A percentile compares a stretch with the other conserved stretches of the same genome.
Evolutionary conservation across 345 rosid genomes (phyloP).

Genomic region (Turritis glabra): DNA sequence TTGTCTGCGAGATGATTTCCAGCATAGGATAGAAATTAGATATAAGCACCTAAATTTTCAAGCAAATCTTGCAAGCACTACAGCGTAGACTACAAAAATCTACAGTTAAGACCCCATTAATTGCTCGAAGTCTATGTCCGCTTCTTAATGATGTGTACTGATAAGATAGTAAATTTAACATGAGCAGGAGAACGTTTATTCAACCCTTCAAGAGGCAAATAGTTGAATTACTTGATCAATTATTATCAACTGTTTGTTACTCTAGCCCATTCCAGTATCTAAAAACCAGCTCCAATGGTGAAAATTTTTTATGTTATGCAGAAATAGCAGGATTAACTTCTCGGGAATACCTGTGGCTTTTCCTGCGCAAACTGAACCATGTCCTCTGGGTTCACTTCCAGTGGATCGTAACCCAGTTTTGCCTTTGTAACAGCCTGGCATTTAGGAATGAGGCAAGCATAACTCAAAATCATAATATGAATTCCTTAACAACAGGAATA

Average conservation of each 20-base stretch:
- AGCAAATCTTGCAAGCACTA: conserved; percentile 20
- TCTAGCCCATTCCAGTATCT: conserved; percentile 18
- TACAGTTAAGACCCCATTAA: background rate
- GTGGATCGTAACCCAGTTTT: conserved; percentile 94
- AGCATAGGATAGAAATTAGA: conserved; percentile 31
- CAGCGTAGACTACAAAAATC: conserved; percentile 18
- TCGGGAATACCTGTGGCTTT: conserved; percentile 75
- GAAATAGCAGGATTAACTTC: conserved; percentile 22
- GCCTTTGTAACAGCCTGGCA: conserved; percentile 93
- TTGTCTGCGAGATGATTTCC: conserved; percentile 62
- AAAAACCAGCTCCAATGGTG: conserved; percentile 2
- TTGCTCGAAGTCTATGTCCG: conserved; percentile 1
- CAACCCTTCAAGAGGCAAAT: background rate
- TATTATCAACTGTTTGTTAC: conserved; percentile 8
- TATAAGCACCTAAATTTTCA: conserved; percentile 14
- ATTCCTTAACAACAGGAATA: conserved; percentile 1
- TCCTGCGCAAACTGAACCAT: conserved; percentile 97
- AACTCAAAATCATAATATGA: conserved; percentile 8
- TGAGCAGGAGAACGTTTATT: background rate
- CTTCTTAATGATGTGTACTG: conserved; percentile 12
- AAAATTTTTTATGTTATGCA: background rate
- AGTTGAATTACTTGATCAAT: conserved; percentile 12
- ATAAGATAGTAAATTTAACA: conserved; percentile 12
- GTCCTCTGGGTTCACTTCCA: conserved; percentile 98
- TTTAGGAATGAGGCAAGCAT: conserved; percentile 26